Percentiles rank a stretch among this genome's conserved stretches.
Conservation (phyloP, 2,329 filamentous ascomycete genomes). For the Neofusicoccum ribis region DNA sequence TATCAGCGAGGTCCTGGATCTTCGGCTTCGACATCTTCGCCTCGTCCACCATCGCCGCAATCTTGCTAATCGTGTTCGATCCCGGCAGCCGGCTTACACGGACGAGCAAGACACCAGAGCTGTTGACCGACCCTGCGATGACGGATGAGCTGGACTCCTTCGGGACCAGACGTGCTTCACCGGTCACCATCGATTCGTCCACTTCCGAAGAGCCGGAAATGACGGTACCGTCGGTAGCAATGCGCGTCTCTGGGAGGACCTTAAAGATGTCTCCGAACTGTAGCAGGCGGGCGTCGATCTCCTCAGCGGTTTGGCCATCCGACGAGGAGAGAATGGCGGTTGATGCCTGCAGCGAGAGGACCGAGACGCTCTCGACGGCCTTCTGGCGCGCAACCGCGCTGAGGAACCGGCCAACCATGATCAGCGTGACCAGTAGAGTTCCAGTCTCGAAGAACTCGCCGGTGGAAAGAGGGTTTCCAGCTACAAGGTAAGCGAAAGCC, state of each 20-base stretch:
- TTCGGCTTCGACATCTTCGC: conserved; percentile 69
- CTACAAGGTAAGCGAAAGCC: conserved; percentile 44
- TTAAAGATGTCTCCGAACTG: conserved; percentile 71
- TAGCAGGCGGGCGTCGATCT: conserved; percentile 67
- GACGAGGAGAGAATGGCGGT: conserved; percentile 54
- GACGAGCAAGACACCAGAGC: conserved; percentile 52
- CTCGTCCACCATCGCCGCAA: conserved; percentile 70
- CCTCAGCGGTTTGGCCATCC: conserved; percentile 28
- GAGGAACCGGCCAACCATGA: conserved; percentile 54
- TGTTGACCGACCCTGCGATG: conserved; percentile 64
- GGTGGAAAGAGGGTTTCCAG: conserved; percentile 34
- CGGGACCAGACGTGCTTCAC: conserved; percentile 62
- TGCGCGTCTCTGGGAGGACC: conserved; percentile 57
- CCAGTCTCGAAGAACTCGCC: conserved; percentile 57
- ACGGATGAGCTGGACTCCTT: conserved; percentile 58
- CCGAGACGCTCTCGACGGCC: conserved; percentile 53
- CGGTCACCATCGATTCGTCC: conserved; percentile 77
- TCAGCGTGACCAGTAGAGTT: conserved; percentile 54
- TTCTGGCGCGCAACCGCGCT: conserved; percentile 52
- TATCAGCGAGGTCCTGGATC: conserved; percentile 68
- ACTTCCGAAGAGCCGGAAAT: conserved; percentile 64
- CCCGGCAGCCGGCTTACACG: conserved; percentile 62
- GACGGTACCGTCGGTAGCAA: conserved; percentile 71
- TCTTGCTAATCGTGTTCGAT: conserved; percentile 70
- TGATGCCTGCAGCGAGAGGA: conserved; percentile 58